These are phyloP conservation scores for Pestalotiopsis sp. DNA, from an alignment of 2,329 filamentous ascomycete genomes.

Conservation along the genomic window DNA sequence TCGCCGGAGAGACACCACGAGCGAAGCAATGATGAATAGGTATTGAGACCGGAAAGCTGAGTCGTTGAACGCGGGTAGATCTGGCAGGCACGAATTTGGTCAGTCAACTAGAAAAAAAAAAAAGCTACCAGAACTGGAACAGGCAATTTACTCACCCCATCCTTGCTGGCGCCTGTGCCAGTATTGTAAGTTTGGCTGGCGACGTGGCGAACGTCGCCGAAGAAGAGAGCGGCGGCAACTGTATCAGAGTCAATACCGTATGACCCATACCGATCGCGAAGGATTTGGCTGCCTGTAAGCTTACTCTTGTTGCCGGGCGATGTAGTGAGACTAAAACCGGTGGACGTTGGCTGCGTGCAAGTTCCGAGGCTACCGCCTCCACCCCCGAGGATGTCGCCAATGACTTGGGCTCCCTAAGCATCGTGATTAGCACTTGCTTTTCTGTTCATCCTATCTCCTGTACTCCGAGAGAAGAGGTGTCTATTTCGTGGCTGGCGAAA, in stretches of 20 bases:
- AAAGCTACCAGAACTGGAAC: background rate
- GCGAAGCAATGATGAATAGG: conserved; percentile 27
- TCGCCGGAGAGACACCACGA: conserved; percentile 38
- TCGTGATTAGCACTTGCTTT: background rate
- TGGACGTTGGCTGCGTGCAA: conserved; percentile 26
- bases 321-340: conserved; percentile 27
- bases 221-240: conserved; percentile 35
- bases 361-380: conserved; percentile 34
- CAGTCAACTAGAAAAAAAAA: background rate
- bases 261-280: background rate
- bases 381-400: conserved; percentile 36
- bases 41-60: conserved; percentile 29
- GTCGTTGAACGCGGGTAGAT: conserved; percentile 29
- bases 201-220: conserved; percentile 36
- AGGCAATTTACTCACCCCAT: conserved; percentile 18
- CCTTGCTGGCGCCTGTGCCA: conserved; percentile 23
- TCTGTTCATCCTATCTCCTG: background rate
- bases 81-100: background rate
- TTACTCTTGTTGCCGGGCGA: conserved; percentile 34
- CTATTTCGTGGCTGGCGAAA: background rate
- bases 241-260: background rate
- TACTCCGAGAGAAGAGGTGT: background rate
- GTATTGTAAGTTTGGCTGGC: conserved; percentile 35
- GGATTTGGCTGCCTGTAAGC: conserved; percentile 11
- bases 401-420: conserved; percentile 33